Base-by-base conservation (phyloP, 441 rosid genomes). In the Metrosideros polymorpha region DNA sequence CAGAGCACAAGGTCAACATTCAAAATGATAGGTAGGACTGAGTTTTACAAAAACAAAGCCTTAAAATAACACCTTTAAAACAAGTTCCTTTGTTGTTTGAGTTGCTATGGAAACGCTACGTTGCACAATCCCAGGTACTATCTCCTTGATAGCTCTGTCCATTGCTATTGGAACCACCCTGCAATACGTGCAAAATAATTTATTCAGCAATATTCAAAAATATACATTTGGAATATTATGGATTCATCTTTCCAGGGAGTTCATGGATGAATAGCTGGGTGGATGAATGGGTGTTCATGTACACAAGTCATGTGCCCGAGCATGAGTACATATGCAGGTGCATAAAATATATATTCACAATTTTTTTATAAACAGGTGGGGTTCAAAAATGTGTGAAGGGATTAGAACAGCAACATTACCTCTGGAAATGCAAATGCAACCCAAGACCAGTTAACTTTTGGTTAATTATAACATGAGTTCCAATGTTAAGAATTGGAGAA, bases 31-130 rank as follows among this genome's bases (percentile, higher is more conserved):
- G 42, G n/a, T 35, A 22, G 39, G 8, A 71, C 27, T 71, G n/a
- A 10, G 13, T 71, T 66, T 32, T 66, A 27, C 18, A 66, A 61
- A 66, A 66, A 10, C 45, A 35, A 39, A 71, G 49, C 79, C n/a
- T 71, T 39, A 22, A 71, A 71, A 10, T 71, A 35, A 87, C 77
- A 96, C 99, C 99, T 98, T 98, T 84, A 98, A 90, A 87, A 98
- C 99, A 89, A 98, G 99, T 89, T 98, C 99, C 90, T 98, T 98
- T 66, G 99, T 97, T 63, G 99, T 98, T 89, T 97, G 99, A 85
- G 98, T 96, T 83, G 99, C 99, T 90, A 98, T 96, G 56, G 99
- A 96, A 90, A 97, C 99, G 90, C 99, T 97, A 84, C 98, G 97
- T 90, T 98, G 99, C 92, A 97, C 99, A 90, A 97, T 97, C 87